Evolutionary conservation across 768 basidiomycete genomes (phyloP).

Genomic region (Termitomyces sp.): DNA sequence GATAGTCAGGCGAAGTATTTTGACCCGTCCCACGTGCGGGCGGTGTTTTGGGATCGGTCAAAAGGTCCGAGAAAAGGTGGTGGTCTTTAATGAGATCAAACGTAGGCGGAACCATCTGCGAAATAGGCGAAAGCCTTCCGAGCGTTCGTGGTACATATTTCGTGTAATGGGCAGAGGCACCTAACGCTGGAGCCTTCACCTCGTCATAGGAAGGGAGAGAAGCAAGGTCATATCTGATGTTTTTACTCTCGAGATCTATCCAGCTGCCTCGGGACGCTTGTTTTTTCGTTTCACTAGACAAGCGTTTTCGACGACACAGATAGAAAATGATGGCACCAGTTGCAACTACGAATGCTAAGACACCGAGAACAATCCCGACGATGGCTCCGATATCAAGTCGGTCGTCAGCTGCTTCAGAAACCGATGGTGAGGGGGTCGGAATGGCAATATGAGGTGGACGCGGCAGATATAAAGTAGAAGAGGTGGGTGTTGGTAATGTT

Average conservation of each 20-base stretch:
- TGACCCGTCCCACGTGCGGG: background rate
- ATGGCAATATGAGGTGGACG: slow-evolving; percentile 13
- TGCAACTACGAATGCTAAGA: slow-evolving; percentile 10
- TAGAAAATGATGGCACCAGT: slow-evolving; percentile 13
- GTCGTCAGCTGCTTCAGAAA: background rate
- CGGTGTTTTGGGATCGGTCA: background rate
- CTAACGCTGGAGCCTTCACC: background rate
- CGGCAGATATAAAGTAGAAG: slow-evolving; percentile 2
- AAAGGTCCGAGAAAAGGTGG: slow-evolving; percentile 9
- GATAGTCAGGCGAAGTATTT: background rate
- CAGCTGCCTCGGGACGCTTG: background rate
- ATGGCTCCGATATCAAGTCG: slow-evolving; percentile 16
- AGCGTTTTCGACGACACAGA: slow-evolving; percentile 6
- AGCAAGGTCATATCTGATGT: background rate
- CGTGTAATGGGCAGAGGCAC: slow-evolving; percentile 2
- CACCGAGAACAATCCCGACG: slow-evolving; percentile 18
- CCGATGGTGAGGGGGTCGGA: background rate
- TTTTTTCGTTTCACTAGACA: background rate
- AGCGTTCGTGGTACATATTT: slow-evolving; percentile 6
- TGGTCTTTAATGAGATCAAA: slow-evolving; percentile 6
- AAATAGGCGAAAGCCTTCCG: slow-evolving; percentile 8
- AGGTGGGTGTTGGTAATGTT: background rate
- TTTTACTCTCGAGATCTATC: slow-evolving; percentile 14
- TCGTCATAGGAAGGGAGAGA: slow-evolving; percentile 1
- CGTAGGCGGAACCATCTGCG: background rate